Conservation (phyloP, 2,329 filamentous ascomycete species). For the Falciphora oryzae region DNA sequence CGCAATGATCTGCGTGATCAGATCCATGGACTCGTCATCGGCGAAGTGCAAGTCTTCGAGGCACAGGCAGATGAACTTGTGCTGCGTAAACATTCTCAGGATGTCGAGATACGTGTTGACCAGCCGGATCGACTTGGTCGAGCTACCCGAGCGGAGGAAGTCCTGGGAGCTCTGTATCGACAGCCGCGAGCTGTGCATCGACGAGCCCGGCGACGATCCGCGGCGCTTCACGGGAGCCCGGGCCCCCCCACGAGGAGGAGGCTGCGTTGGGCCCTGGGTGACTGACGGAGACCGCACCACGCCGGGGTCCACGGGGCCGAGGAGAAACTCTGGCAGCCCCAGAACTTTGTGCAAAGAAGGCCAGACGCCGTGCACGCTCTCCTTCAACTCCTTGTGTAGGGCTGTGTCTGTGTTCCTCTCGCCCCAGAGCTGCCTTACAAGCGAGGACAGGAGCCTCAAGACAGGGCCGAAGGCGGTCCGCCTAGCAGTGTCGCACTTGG, state of each 20-base stretch:
- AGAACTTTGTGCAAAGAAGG: slow-evolving; percentile 56
- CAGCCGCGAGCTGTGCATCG: slow-evolving; percentile 23
- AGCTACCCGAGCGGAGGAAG: slow-evolving; percentile 50
- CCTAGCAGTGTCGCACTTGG: slow-evolving; percentile 59
- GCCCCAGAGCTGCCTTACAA: slow-evolving; percentile 63
- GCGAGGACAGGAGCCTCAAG: slow-evolving; percentile 57
- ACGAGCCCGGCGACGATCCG: slow-evolving; percentile 28
- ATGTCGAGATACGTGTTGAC: slow-evolving; percentile 88
- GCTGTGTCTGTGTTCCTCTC: slow-evolving; percentile 59
- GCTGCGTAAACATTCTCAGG: slow-evolving; percentile 69
- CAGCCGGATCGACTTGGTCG: slow-evolving; percentile 64
- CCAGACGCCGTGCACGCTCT: slow-evolving; percentile 60
- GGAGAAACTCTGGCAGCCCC: slow-evolving; percentile 63
- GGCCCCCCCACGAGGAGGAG: slow-evolving; percentile 9
- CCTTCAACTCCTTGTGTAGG: slow-evolving; percentile 56
- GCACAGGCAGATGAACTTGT: slow-evolving; percentile 84
- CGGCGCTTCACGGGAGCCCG: slow-evolving; percentile 19
- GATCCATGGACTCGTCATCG: slow-evolving; percentile 78
- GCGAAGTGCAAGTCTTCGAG: slow-evolving; percentile 89
- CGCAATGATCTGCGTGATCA: slow-evolving; percentile 74
- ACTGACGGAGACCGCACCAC: slow-evolving; percentile 32
- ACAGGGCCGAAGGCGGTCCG: slow-evolving; percentile 58
- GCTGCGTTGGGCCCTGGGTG: slow-evolving; percentile 18
- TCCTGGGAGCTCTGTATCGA: slow-evolving; percentile 51
- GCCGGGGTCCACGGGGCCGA: slow-evolving; percentile 41